These are phyloP conservation scores for Phytophthora podocarpi DNA, from an alignment of 352 stramenopile species.

Conservation along the genomic window DNA sequence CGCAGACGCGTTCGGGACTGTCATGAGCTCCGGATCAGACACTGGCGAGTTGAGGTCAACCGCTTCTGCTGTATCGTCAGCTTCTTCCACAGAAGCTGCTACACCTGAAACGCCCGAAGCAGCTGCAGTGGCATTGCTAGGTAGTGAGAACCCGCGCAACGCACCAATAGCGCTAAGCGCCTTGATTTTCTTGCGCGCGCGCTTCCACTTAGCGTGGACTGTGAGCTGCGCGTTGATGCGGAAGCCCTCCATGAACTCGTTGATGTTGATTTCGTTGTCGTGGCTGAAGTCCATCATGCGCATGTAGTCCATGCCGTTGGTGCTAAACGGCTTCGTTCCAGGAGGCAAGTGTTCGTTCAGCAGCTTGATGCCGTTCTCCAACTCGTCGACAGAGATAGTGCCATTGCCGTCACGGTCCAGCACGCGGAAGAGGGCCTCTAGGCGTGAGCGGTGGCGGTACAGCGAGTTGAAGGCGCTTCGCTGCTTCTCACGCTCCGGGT, in stretches of 20 bases:
- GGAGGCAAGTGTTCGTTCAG: slow-evolving; percentile 79
- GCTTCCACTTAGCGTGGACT: slow-evolving; percentile 87
- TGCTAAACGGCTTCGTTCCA: slow-evolving; percentile 71
- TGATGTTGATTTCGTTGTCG: slow-evolving; percentile 91
- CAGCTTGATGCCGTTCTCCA: slow-evolving; percentile 81
- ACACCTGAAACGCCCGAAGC: slow-evolving; percentile 25
- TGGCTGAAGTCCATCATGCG: slow-evolving; percentile 86
- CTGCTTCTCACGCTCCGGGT: slow-evolving; percentile 57
- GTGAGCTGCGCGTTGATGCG: slow-evolving; percentile 87
- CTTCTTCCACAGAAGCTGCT: slow-evolving; percentile 10
- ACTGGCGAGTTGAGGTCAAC: slow-evolving; percentile 24
- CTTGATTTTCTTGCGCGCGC: slow-evolving; percentile 88
- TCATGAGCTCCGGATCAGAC: slow-evolving; percentile 38
- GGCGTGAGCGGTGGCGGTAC: slow-evolving; percentile 78
- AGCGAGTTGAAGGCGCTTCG: slow-evolving; percentile 81
- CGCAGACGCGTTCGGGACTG: slow-evolving; percentile 30
- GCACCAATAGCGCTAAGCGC: slow-evolving; percentile 79
- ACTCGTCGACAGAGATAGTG: slow-evolving; percentile 82
- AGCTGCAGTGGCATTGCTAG: slow-evolving; percentile 28
- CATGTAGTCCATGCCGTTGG: slow-evolving; percentile 80
- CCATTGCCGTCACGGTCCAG: slow-evolving; percentile 83
- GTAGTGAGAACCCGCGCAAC: slow-evolving; percentile 44
- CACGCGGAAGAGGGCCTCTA: slow-evolving; percentile 85
- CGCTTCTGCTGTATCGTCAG: slow-evolving; percentile 10
- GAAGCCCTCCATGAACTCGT: slow-evolving; percentile 91